Conservation (phyloP, 371 early-diverging fungal species). For the Mortierella polycephala region DNA sequence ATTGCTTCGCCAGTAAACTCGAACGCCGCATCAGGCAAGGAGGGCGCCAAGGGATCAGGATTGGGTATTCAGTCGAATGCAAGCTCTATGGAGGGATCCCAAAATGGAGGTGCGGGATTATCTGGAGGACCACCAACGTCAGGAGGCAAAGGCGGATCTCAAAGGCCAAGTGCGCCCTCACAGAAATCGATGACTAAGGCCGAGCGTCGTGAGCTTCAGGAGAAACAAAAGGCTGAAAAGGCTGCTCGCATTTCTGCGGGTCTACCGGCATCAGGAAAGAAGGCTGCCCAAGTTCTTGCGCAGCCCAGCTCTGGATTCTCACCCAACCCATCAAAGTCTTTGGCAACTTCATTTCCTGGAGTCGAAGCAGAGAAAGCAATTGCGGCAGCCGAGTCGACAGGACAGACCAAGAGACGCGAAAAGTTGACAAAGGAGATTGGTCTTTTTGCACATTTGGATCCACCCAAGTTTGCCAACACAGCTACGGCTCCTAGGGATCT, state of each 20-base stretch:
- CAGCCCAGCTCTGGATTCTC: constrained; percentile 51
- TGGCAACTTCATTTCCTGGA: constrained; percentile 55
- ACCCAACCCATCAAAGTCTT: constrained; percentile 51
- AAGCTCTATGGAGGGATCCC: constrained; percentile 19
- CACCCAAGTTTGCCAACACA: constrained; percentile 65
- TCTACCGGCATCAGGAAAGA: constrained; percentile 53
- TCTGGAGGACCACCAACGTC: constrained; percentile 20
- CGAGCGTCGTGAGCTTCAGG: constrained; percentile 87
- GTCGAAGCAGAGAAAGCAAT: constrained; percentile 44
- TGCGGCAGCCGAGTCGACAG: constrained; percentile 45
- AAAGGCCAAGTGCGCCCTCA: constrained; percentile 42
- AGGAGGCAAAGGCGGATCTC: constrained; percentile 26
- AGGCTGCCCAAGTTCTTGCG: constrained; percentile 31
- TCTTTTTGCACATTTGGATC: constrained; percentile 75
- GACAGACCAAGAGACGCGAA: constrained; percentile 57
- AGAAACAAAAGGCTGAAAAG: constrained; percentile 81
- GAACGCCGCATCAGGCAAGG: constrained; percentile 9
- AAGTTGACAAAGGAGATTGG: constrained; percentile 66
- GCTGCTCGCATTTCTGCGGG: constrained; percentile 66
- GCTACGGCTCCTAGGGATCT: constrained; percentile 68
- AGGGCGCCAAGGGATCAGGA: constrained; percentile 32
- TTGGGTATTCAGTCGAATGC: constrained; percentile 48
- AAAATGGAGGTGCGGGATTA: constrained; percentile 4
- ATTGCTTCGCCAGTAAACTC: constrained; percentile 15
- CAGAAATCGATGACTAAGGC: constrained; percentile 83